phyloP scores from a whole-genome alignment of 805 yeast species.

The Yarrowia sp. region DNA sequence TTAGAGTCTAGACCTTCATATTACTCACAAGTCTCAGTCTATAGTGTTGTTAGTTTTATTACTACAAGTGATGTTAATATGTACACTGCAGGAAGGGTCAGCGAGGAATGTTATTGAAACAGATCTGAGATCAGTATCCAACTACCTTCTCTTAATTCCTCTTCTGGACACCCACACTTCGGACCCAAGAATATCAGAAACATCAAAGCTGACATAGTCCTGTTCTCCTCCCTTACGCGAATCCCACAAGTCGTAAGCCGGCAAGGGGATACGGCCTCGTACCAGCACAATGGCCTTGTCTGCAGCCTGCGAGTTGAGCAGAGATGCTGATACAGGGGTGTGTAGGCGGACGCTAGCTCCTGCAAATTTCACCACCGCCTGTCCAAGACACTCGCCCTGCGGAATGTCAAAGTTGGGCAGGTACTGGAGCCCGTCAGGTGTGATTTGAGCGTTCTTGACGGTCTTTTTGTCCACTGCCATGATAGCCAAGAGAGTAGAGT shows the following conservation, averaged over 20 bases:
- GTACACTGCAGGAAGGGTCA: too few relatives aligned
- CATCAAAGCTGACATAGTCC: background rate
- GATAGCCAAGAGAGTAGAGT: background rate
- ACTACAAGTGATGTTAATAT: too few relatives aligned
- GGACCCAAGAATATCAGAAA: background rate
- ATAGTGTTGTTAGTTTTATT: too few relatives aligned
- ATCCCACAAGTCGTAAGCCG: conserved; percentile 17
- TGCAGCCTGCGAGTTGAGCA: background rate
- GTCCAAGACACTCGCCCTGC: conserved; percentile 16
- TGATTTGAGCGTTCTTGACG: background rate
- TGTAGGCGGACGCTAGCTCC: background rate
- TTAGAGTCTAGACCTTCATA: too few relatives aligned
- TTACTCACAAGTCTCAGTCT: too few relatives aligned
- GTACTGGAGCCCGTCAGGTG: conserved; percentile 10
- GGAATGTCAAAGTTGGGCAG: conserved; percentile 16
- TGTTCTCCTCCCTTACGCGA: background rate
- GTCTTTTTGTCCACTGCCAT: background rate
- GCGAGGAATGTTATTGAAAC: too few relatives aligned
- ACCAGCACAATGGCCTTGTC: conserved; percentile 21
- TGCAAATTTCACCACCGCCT: conserved; percentile 1
- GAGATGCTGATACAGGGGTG: background rate
- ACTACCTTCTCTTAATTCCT: background rate
- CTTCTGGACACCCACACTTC: conserved; percentile 4
- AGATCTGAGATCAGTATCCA: too few relatives aligned
- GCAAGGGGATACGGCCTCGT: conserved; percentile 6